Percentiles rank a stretch among this genome's conserved stretches.
Evolutionary conservation across 2,329 filamentous ascomycete genomes (phyloP).

Genomic region (Macroventuria anomochaeta): DNA sequence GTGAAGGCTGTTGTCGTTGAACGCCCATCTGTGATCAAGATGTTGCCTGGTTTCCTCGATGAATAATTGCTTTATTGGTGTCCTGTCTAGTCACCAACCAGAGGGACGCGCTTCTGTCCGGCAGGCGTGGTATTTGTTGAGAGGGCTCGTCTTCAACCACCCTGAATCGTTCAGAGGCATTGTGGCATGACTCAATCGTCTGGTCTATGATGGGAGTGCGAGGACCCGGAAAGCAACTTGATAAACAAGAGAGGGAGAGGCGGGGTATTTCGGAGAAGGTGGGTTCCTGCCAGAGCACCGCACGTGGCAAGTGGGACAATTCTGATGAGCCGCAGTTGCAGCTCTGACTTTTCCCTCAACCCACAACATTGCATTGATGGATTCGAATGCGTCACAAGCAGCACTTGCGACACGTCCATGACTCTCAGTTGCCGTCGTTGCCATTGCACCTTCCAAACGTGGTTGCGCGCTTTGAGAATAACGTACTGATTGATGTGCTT

Average conservation of each 20-base stretch:
- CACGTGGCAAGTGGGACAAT: slow-evolving; percentile 1
- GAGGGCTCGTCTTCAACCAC: too few relatives aligned
- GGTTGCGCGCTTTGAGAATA: not conserved
- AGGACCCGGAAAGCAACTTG: not conserved
- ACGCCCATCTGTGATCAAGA: too few relatives aligned
- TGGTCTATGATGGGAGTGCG: too few relatives aligned
- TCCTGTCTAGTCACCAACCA: too few relatives aligned
- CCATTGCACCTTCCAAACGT: slow-evolving; percentile 2
- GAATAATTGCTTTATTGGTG: too few relatives aligned
- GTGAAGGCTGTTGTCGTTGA: too few relatives aligned
- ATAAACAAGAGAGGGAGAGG: not conserved
- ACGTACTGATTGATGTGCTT: not conserved
- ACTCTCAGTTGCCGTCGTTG: not conserved
- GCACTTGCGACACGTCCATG: not conserved
- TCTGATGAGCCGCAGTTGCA: not conserved
- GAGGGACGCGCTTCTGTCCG: too few relatives aligned
- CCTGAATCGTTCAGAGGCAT: too few relatives aligned
- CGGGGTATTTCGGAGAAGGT: not conserved
- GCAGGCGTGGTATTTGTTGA: too few relatives aligned
- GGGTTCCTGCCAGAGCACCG: not conserved
- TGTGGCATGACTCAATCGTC: not conserved
- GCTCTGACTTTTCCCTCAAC: not conserved
- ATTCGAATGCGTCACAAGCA: not conserved
- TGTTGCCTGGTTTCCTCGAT: not conserved
- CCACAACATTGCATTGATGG: not conserved